Evolutionary conservation across 2,329 filamentous ascomycete species (phyloP), one percentile per base, ranked within the genome.

Genomic region (Myriosclerotinia curreyana): DNA sequence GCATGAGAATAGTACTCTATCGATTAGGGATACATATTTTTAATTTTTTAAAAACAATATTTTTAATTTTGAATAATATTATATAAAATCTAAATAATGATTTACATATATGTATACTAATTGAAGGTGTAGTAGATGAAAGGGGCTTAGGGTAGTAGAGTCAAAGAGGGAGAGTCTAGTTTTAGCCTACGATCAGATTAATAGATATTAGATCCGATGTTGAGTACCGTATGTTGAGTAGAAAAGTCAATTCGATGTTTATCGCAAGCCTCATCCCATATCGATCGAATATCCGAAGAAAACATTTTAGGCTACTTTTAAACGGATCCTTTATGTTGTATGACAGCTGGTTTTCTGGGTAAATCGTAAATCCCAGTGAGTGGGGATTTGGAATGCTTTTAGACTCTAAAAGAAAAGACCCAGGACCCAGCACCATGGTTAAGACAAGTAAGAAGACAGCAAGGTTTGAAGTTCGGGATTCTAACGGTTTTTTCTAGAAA

Each of bases 401-500:
- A 15, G 15, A 15, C 14, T 15, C 4, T 5, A 17, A n/a, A 8
- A 44, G 17, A 17, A 51, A 34, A n/a, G 54, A 34, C 42, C 54
- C 54, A 46, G 54, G 54, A 34, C 42, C 54, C 54, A 46, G 54
- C 42, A 20, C 54, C 40, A 46, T 20, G 54, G 54, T 56, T 46
- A 34, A 34, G n/a, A n/a, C n/a, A n/a, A n/a, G n/a, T n/a, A n/a
- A n/a, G n/a, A n/a, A n/a, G n/a, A n/a, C n/a, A n/a, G n/a, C n/a
- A 31, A 31, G 28, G 12, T 38, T 38, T 38, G 36, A 14, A 38
- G 2, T 20, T 58, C 42, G 42, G 52, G 15, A 15, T 55, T 55
- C 38, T 15, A 55, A 55, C 15, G 17, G 15, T 12, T 31, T 42
- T 25, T 55, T 55, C 53, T 55, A 31, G 55, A 59, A 59, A 22